Evolutionary conservation across 1,284 basidiomycete genomes (phyloP).

Genomic region (Fomitopsis palustris): DNA sequence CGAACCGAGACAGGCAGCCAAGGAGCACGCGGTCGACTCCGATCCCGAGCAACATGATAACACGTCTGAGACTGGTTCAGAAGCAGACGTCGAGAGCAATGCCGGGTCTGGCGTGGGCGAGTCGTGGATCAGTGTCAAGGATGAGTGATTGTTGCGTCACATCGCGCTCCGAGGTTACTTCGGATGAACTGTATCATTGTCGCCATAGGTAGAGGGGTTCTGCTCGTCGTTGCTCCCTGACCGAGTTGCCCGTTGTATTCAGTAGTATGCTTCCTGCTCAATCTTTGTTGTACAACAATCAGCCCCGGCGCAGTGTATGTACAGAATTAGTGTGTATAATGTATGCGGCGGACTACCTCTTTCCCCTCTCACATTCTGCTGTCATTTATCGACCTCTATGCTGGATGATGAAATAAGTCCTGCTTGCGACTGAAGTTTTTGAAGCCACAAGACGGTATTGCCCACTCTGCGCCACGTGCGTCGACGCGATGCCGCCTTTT

Average conservation of each 20-base stretch:
- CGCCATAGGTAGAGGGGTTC: neutral
- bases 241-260: neutral
- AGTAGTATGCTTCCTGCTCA: neutral
- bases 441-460: neutral
- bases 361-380: neutral
- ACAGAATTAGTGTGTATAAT: conserved; percentile 8
- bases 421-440: neutral
- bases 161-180: neutral
- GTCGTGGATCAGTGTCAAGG: conserved; percentile 64
- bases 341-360: neutral
- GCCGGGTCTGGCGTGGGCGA: conserved; percentile 41
- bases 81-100: conserved; percentile 65
- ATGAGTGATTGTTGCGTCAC: neutral
- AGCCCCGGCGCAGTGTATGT: conserved; percentile 3
- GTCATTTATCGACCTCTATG: neutral
- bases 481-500: neutral
- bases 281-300: conserved; percentile 4
- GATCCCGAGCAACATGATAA: conserved; percentile 33
- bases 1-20: conserved; percentile 2
- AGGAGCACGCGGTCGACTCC: conserved; percentile 12
- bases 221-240: neutral
- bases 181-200: neutral
- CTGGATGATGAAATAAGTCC: too few relatives aligned
- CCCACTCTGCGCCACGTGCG: neutral
- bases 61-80: conserved; percentile 47